phyloP scores from a whole-genome alignment of 495 filamentous ascomycete genomes.

The Hyaloscypha bicolor region DNA sequence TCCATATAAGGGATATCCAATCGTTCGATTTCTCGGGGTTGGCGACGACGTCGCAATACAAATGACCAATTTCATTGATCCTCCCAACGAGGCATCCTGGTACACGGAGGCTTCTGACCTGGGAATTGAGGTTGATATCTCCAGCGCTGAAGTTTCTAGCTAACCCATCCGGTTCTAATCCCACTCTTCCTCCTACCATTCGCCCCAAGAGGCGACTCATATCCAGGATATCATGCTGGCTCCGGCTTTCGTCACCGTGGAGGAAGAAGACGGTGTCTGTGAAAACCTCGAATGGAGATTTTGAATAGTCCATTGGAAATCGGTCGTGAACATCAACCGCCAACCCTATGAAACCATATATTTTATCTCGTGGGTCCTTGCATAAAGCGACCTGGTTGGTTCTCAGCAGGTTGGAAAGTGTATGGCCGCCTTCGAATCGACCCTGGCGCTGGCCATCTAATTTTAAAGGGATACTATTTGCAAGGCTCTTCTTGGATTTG shows the following conservation, averaged over 20 bases:
- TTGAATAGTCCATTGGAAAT: not conserved
- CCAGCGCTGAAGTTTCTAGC: too few relatives aligned
- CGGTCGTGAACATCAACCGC: not conserved
- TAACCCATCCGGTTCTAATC: too few relatives aligned
- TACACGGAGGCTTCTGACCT: too few relatives aligned
- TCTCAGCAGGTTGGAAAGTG: not conserved
- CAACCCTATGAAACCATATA: conserved; percentile 13
- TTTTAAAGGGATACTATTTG: too few relatives aligned
- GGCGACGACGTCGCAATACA: too few relatives aligned
- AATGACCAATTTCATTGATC: too few relatives aligned
- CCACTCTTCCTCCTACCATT: not conserved
- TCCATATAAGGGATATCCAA: too few relatives aligned
- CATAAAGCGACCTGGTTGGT: not conserved
- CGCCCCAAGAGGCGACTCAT: not conserved
- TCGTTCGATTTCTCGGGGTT: too few relatives aligned
- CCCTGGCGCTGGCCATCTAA: not conserved
- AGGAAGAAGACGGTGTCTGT: not conserved
- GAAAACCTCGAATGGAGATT: not conserved
- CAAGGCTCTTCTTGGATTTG: too few relatives aligned
- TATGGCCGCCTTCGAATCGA: not conserved
- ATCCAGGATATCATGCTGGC: not conserved
- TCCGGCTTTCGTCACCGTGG: not conserved
- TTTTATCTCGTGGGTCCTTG: conserved; percentile 6
- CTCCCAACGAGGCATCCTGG: too few relatives aligned
- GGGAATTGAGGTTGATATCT: too few relatives aligned